These are phyloP conservation scores for Rhodomyrtus psidioides DNA, from an alignment of 441 rosid species.

Conservation along the genomic window DNA sequence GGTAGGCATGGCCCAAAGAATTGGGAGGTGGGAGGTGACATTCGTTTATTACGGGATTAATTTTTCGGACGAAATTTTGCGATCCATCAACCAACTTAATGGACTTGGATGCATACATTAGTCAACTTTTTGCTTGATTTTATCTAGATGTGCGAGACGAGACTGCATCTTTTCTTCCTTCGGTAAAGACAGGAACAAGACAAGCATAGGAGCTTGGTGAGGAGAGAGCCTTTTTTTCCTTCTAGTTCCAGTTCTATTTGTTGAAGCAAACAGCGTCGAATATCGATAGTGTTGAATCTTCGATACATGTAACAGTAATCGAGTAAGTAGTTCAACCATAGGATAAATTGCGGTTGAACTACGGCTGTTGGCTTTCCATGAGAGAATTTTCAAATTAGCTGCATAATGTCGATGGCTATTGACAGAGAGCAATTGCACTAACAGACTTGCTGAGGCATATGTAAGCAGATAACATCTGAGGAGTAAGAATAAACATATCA, in stretches of 20 bases:
- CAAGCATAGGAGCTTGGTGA: background rate
- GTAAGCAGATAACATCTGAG: background rate
- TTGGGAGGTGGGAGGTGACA: background rate
- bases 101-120: background rate
- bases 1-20: background rate
- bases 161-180: background rate
- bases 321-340: background rate
- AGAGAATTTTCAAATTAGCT: background rate
- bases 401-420: background rate
- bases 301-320: background rate
- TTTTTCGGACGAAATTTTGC: background rate
- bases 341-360: background rate
- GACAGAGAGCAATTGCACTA: background rate
- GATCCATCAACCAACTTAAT: background rate
- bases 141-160: background rate
- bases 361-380: background rate
- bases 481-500: background rate
- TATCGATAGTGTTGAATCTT: background rate
- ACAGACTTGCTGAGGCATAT: background rate
- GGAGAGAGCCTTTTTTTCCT: background rate
- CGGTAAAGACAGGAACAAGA: background rate
- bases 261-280: background rate
- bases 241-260: background rate
- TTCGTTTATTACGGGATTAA: background rate
- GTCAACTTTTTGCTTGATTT: background rate